A percentile compares a stretch with the other conserved stretches of the same genome.
Evolutionary conservation across 345 rosid species (phyloP).

Genomic region (Stellera chamaejasme): DNA sequence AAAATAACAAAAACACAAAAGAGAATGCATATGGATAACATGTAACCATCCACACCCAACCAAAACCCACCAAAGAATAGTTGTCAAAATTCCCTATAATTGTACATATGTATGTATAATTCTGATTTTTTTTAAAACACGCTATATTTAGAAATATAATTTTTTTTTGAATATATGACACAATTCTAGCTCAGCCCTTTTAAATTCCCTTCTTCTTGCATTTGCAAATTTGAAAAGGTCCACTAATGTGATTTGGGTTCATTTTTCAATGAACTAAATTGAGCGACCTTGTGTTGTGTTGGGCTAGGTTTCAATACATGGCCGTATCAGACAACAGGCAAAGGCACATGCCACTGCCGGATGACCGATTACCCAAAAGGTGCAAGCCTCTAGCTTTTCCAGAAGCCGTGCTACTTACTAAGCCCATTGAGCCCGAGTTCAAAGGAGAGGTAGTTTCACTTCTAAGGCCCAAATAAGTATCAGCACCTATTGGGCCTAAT

Average conservation of each 20-base stretch:
- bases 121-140: not conserved
- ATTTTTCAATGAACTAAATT: too few species aligned
- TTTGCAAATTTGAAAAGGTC: too few species aligned
- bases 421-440: slow-evolving; percentile 72
- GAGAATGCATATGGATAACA: too few species aligned
- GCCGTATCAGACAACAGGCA: slow-evolving; percentile 63
- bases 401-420: slow-evolving; percentile 73
- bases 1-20: too few species aligned
- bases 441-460: slow-evolving; percentile 54
- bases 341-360: slow-evolving; percentile 74
- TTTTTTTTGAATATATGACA: not conserved
- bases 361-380: slow-evolving; percentile 45
- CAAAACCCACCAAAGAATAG: too few species aligned
- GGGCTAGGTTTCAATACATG: slow-evolving; percentile 66
- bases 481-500: not conserved
- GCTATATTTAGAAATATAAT: not conserved
- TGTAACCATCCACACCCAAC: too few species aligned
- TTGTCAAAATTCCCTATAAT: too few species aligned
- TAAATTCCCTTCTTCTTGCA: too few species aligned
- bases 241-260: too few species aligned
- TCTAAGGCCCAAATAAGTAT: not conserved
- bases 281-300: too few species aligned
- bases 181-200: too few species aligned
- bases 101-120: too few species aligned
- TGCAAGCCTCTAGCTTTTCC: slow-evolving; percentile 53